Conservation (phyloP, 2,329 filamentous ascomycete genomes). For the Pleurostoma richardsiae region DNA sequence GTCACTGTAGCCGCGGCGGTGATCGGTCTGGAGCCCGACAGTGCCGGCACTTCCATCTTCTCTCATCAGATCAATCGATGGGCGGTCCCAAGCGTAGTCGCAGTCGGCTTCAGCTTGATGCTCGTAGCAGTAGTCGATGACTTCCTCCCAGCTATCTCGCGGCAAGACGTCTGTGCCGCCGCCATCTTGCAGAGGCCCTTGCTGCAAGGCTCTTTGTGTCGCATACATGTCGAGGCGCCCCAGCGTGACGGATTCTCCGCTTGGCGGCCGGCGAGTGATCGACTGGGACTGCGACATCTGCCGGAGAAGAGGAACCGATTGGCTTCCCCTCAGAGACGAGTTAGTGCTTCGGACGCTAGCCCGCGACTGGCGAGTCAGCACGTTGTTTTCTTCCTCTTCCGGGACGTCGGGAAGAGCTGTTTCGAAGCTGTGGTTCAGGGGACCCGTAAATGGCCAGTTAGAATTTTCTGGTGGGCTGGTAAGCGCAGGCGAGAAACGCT, state of each 20-base stretch:
- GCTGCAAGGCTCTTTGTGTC: slow-evolving; percentile 24
- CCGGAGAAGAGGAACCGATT: slow-evolving; percentile 51
- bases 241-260: slow-evolving; percentile 48
- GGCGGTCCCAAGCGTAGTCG: slow-evolving; percentile 60
- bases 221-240: slow-evolving; percentile 36
- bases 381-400: slow-evolving; percentile 54
- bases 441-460: slow-evolving; percentile 38
- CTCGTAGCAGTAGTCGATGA: slow-evolving; percentile 67
- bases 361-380: slow-evolving; percentile 29
- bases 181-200: slow-evolving; percentile 15
- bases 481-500: slow-evolving; percentile 31
- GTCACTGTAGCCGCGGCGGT: slow-evolving; percentile 5
- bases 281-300: slow-evolving; percentile 30
- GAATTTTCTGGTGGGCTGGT: slow-evolving; percentile 28
- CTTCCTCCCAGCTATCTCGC: slow-evolving; percentile 59
- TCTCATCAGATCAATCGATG: slow-evolving; percentile 42
- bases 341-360: slow-evolving; percentile 40
- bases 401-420: slow-evolving; percentile 52
- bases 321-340: slow-evolving; percentile 48
- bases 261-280: slow-evolving; percentile 22
- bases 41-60: slow-evolving; percentile 1
- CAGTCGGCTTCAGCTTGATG: slow-evolving; percentile 63
- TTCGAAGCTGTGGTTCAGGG: slow-evolving; percentile 30
- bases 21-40: slow-evolving; percentile 14
- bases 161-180: slow-evolving; percentile 20